phyloP scores from a whole-genome alignment of 1,139 yeast species.

The Zygosaccharomyces pseudobailii region DNA sequence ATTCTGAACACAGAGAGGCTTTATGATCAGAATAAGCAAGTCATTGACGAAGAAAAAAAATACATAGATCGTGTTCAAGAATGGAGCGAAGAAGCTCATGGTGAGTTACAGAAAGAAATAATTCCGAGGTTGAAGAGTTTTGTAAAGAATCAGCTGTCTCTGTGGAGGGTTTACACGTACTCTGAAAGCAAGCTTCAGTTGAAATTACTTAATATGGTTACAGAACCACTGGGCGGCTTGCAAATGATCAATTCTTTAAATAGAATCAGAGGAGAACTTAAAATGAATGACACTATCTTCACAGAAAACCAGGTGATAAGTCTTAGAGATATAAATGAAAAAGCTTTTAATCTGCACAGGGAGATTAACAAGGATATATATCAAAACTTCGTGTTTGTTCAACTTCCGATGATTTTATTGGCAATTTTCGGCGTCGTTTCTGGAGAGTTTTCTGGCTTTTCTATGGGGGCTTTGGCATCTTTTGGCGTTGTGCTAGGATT shows the following conservation, averaged over 20 bases:
- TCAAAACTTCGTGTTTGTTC: constrained; percentile 29
- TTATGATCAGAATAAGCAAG: constrained; percentile 16
- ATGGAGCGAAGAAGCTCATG: constrained; percentile 33
- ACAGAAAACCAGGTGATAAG: constrained; percentile 12
- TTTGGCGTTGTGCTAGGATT: constrained; percentile 33
- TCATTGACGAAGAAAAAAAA: constrained; percentile 11
- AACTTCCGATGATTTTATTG: constrained; percentile 29
- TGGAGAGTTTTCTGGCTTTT: constrained; percentile 27
- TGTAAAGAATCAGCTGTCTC: constrained; percentile 15
- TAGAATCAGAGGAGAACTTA: constrained; percentile 8
- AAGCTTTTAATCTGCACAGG: constrained; percentile 24
- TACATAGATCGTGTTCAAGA: constrained; percentile 21
- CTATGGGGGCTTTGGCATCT: constrained; percentile 33
- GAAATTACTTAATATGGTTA: constrained; percentile 27
- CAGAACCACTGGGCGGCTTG: constrained; percentile 22
- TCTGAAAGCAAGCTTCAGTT: constrained; percentile 28
- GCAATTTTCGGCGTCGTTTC: constrained; percentile 28
- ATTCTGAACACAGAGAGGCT: constrained; percentile 18
- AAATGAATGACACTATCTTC: constrained; percentile 7
- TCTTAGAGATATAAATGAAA: constrained; percentile 17
- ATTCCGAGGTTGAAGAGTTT: constrained; percentile 20
- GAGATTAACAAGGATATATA: constrained; percentile 24
- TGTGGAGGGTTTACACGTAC: constrained; percentile 19
- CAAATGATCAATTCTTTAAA: constrained; percentile 11
- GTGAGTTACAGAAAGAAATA: constrained; percentile 28